Evolutionary conservation across 2,329 filamentous ascomycete species (phyloP).

Genomic region (Diaporthe aspalathi): DNA sequence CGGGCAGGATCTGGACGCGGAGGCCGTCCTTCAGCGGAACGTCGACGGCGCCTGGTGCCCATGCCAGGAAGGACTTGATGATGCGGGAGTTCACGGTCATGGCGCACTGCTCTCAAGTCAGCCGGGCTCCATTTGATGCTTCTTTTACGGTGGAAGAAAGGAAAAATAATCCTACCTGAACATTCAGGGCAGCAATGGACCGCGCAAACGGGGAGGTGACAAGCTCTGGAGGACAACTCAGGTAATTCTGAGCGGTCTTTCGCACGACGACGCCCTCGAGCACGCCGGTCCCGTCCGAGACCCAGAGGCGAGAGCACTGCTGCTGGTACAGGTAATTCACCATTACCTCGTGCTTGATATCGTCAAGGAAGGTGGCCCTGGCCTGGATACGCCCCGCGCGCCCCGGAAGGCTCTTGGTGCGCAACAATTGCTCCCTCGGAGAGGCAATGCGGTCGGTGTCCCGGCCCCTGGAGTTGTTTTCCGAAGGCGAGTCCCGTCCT

Average conservation of each 20-base stretch:
- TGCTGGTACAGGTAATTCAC: slow-evolving; percentile 86
- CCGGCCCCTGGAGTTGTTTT: slow-evolving; percentile 47
- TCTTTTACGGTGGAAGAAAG: not conserved
- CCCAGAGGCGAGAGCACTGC: slow-evolving; percentile 80
- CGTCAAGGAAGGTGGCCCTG: slow-evolving; percentile 71
- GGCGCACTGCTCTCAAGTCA: slow-evolving; percentile 65
- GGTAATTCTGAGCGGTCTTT: slow-evolving; percentile 75
- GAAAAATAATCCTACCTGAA: slow-evolving; percentile 64
- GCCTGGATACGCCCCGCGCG: slow-evolving; percentile 51
- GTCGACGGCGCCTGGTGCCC: slow-evolving; percentile 78
- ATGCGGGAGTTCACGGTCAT: slow-evolving; percentile 86
- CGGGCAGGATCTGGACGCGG: slow-evolving; percentile 80
- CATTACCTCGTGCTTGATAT: slow-evolving; percentile 86
- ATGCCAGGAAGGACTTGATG: slow-evolving; percentile 81
- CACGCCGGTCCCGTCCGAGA: slow-evolving; percentile 75
- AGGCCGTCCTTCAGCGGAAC: slow-evolving; percentile 82
- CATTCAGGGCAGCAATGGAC: slow-evolving; percentile 76
- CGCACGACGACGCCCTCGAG: slow-evolving; percentile 79
- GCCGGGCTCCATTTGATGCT: not conserved
- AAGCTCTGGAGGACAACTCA: slow-evolving; percentile 77
- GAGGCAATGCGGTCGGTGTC: slow-evolving; percentile 59
- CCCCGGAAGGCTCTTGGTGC: slow-evolving; percentile 65
- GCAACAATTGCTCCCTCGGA: slow-evolving; percentile 52
- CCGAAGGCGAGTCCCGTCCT: slow-evolving; percentile 31
- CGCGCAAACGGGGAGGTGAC: slow-evolving; percentile 71